phyloP scores from a whole-genome alignment of 495 filamentous ascomycete genomes.

The Apiosordaria backusii region DNA sequence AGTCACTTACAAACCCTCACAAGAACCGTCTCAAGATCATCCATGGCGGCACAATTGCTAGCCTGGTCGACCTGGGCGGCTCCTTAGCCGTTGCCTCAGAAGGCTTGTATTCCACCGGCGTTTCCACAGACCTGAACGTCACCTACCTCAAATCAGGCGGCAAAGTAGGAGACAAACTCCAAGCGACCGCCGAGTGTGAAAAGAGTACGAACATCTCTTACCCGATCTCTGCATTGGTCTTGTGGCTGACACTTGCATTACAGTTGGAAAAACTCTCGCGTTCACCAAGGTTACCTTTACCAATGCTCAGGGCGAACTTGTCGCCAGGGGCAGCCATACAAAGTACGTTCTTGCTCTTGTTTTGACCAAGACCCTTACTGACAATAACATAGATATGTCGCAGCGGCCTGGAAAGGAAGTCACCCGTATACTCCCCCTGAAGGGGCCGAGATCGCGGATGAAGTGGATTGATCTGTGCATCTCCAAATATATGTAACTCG shows the following conservation, averaged over 20 bases:
- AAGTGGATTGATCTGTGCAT: conserved; percentile 2
- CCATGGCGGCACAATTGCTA: conserved; percentile 93
- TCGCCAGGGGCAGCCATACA: conserved; percentile 91
- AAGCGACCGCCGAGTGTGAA: conserved; percentile 70
- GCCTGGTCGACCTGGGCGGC: conserved; percentile 92
- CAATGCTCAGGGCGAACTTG: conserved; percentile 70
- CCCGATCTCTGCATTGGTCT: neutral
- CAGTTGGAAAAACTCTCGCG: conserved; percentile 90
- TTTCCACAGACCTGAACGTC: conserved; percentile 93
- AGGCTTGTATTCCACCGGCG: conserved; percentile 83
- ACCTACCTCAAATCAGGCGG: conserved; percentile 86
- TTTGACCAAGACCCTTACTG: neutral
- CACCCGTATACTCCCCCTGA: conserved; percentile 16
- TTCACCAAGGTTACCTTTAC: conserved; percentile 79
- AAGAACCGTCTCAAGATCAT: conserved; percentile 87
- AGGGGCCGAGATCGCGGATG: conserved; percentile 15
- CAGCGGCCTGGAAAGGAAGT: conserved; percentile 18
- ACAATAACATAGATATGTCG: conserved; percentile 20
- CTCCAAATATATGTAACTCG: neutral
- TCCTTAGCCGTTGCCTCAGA: conserved; percentile 89
- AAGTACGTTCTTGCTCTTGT: conserved; percentile 58
- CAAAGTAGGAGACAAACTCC: conserved; percentile 71
- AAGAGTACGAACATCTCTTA: conserved; percentile 58
- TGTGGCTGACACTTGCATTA: neutral
- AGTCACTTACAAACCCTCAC: conserved; percentile 1